Evolutionary conservation across 192 early-diverging fungal genomes (phyloP).

Genomic region (Mortierella alpina): DNA sequence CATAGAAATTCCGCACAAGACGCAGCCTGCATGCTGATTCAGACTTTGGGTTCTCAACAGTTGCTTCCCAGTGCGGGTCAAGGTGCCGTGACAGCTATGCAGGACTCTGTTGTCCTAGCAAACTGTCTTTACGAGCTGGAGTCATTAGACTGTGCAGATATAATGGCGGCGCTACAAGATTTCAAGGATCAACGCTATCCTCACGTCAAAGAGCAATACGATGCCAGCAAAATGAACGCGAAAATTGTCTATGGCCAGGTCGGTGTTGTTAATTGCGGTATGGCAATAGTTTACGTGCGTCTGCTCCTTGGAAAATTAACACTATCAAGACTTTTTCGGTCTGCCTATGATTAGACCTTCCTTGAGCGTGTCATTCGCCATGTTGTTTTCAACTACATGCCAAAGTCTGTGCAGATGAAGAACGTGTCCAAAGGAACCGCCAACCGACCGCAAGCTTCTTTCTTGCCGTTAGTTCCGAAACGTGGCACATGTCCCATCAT

Average conservation of each 20-base stretch:
- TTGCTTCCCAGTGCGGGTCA: constrained; percentile 17
- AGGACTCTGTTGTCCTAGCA: constrained; percentile 19
- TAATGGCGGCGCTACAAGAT: constrained; percentile 4
- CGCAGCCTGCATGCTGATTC: neutral
- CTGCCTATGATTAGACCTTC: neutral
- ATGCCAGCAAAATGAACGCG: constrained; percentile 1
- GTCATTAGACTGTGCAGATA: neutral
- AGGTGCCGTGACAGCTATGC: constrained; percentile 16
- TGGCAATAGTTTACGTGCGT: no score
- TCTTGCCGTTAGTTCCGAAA: constrained; percentile 11
- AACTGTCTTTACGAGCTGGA: constrained; percentile 16
- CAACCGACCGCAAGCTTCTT: constrained; percentile 19
- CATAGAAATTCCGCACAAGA: neutral
- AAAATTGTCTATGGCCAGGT: constrained; percentile 15
- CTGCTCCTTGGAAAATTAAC: no score
- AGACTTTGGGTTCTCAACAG: neutral
- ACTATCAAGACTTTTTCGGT: neutral
- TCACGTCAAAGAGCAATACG: constrained; percentile 7
- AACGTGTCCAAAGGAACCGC: neutral
- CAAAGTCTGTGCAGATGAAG: neutral
- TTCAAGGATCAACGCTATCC: constrained; percentile 9
- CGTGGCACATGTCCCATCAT: neutral
- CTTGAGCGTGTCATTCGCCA: constrained; percentile 8
- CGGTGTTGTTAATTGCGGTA: no score
- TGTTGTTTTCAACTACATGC: constrained; percentile 20